Percentiles rank a stretch among this genome's conserved stretches.
Evolutionary conservation across 768 basidiomycete genomes (phyloP).

Genomic region (Lactifluus hygrophoroides): DNA sequence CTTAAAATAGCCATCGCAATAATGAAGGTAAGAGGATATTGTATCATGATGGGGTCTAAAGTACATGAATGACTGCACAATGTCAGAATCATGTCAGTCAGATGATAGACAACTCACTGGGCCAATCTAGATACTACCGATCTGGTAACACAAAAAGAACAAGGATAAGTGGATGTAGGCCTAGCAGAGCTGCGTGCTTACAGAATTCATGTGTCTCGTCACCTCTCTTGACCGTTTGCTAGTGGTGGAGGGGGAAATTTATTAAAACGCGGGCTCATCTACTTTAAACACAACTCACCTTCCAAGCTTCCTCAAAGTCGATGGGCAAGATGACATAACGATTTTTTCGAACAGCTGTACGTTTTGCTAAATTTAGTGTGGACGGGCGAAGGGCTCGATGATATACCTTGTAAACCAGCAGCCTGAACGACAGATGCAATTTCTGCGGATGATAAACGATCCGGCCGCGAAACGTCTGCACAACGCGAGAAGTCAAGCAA

Average conservation of each 20-base stretch:
- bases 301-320: constrained; percentile 99
- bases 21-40: constrained; percentile 8
- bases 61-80: constrained; percentile 27
- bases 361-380: not conserved
- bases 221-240: constrained; percentile 94
- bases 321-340: constrained; percentile 94
- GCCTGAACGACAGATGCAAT: constrained; percentile 94
- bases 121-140: constrained; percentile 32
- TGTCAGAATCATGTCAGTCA: constrained; percentile 20
- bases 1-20: not conserved
- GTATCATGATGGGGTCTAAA: constrained; percentile 29
- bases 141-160: constrained; percentile 14
- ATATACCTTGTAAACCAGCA: constrained; percentile 86
- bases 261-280: constrained; percentile 23
- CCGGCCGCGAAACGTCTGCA: constrained; percentile 91
- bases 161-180: constrained; percentile 12
- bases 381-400: not conserved
- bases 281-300: constrained; percentile 54
- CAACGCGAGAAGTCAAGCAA: not conserved
- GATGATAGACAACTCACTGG: constrained; percentile 19
- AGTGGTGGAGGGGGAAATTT: constrained; percentile 19
- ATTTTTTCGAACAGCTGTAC: constrained; percentile 91
- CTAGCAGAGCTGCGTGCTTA: constrained; percentile 27
- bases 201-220: constrained; percentile 98
- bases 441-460: constrained; percentile 91